Base-by-base conservation (phyloP, 2,329 filamentous ascomycete species). In the Neoascochyta sp. region DNA sequence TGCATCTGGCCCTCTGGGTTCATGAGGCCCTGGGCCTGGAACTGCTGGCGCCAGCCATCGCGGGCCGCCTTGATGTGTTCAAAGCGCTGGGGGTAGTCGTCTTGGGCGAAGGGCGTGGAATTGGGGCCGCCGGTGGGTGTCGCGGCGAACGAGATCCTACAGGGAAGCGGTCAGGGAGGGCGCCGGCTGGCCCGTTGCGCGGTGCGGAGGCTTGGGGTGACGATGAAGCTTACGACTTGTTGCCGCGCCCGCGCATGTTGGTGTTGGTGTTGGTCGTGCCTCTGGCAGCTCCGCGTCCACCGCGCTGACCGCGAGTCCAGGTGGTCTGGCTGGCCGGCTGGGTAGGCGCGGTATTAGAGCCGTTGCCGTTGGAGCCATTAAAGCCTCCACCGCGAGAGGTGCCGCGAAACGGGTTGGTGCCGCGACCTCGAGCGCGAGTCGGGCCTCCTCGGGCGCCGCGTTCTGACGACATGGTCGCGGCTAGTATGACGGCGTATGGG, bases 1-100 rank as follows among this genome's bases (percentile, higher is more conserved):
- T 67, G 69, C 30, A 73, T 76, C n/a, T 74, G 75, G 23, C 56
- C 75, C 36, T 77, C 71, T 4, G 77, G 78, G 49, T 81, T 57
- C 57, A 60, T 57, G 13, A 50, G 48, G 7, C 48, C 34, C 19
- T 54, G 35, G 7, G 41, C 21, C 29, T 60, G 47, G 32, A 59
- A 44, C 29, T 70, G 69, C 57, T 78, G 32, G 38, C 47, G 47
- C 16, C 35, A 38, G 30, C 50, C n/a, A n/a, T n/a, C n/a, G n/a
- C n/a, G 44, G 27, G 23, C 30, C 7, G 34, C 72, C 34, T 72
- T 66, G 24, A 73, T 74, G n/a, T n/a, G n/a, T n/a, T n/a, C n/a
- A n/a, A 52, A 43, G 20, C 55, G 47, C 23, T 41, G 40, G 12
- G 32, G 25, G 19, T 57, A 57, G 24, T 57, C 47, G 13, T 47